Conservation (phyloP, 208 protist species). For the Acanthamoeba quina region DNA sequence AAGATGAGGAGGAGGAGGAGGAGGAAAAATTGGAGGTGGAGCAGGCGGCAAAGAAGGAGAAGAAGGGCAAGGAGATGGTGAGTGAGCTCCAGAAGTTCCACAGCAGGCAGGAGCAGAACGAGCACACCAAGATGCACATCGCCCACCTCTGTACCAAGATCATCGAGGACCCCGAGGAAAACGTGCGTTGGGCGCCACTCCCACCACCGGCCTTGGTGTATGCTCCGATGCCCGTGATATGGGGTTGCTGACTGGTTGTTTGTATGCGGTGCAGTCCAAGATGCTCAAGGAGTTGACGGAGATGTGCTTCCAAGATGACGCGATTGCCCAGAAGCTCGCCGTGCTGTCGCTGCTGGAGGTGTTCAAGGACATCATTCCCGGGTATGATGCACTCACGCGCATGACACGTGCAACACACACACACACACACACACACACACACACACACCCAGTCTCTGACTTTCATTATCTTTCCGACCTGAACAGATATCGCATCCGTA, state of each 20-base stretch:
- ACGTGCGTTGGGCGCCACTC: background rate
- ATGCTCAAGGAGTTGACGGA: conserved; percentile 47
- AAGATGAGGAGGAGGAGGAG: background rate
- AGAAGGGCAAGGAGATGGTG: background rate
- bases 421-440: background rate
- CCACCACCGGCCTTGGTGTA: background rate
- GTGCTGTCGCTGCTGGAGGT: conserved; percentile 60
- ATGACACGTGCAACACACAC: background rate
- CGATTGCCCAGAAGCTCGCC: conserved; percentile 20
- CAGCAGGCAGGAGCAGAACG: conserved; percentile 17
- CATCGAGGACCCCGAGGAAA: conserved; percentile 50
- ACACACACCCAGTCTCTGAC: background rate
- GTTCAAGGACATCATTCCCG: conserved; percentile 66
- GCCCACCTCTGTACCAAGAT: conserved; percentile 64
- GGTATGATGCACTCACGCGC: background rate
- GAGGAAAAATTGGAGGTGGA: background rate
- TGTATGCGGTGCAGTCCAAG: background rate
- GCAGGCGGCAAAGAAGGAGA: background rate
- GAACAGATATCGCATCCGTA: conserved; percentile 55
- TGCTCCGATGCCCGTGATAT: background rate
- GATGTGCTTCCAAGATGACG: conserved; percentile 54
- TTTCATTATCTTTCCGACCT: too few species aligned
- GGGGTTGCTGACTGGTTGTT: background rate
- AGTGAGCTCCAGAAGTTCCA: conserved; percentile 49
- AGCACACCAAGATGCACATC: conserved; percentile 45